A percentile compares a stretch with the other conserved stretches of the same genome.
Evolutionary conservation across 805 yeast genomes (phyloP).

Genomic region (Saturnispora hagleri): DNA sequence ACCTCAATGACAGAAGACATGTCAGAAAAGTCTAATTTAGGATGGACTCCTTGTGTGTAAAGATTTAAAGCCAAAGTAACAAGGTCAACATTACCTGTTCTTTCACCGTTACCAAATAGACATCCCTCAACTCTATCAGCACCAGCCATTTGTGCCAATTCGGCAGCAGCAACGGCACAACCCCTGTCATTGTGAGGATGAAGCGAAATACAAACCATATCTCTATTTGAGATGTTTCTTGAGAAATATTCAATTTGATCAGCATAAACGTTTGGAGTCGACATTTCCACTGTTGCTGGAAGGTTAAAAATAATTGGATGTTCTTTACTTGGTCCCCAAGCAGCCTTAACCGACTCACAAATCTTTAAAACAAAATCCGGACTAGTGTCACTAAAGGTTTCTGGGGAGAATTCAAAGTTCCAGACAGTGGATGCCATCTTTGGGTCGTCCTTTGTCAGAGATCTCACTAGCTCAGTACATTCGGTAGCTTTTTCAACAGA

Average conservation of each 20-base stretch:
- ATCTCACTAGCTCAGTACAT: conserved; percentile 52
- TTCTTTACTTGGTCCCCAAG: conserved; percentile 61
- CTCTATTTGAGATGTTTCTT: conserved; percentile 53
- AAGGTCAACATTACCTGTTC: conserved; percentile 80
- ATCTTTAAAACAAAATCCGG: conserved; percentile 53
- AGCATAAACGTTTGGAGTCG: conserved; percentile 75
- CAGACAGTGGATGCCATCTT: conserved; percentile 45
- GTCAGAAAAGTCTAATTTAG: conserved; percentile 64
- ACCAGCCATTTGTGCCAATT: conserved; percentile 72
- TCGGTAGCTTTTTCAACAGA: conserved; percentile 52
- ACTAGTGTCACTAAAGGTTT: conserved; percentile 64
- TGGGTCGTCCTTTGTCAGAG: conserved; percentile 63
- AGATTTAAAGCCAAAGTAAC: conserved; percentile 70
- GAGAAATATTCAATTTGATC: conserved; percentile 75
- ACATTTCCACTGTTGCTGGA: conserved; percentile 80
- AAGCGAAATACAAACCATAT: conserved; percentile 61
- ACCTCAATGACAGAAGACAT: conserved; percentile 57
- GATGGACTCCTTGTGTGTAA: conserved; percentile 71
- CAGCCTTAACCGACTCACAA: conserved; percentile 66
- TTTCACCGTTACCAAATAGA: conserved; percentile 77
- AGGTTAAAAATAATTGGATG: conserved; percentile 69
- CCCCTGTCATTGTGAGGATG: conserved; percentile 86
- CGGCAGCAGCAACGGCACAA: conserved; percentile 84
- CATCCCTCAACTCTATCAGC: conserved; percentile 88
- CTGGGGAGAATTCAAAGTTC: conserved; percentile 76